Base-by-base conservation (phyloP, 2,329 filamentous ascomycete genomes). In the Penicillium expansum region DNA sequence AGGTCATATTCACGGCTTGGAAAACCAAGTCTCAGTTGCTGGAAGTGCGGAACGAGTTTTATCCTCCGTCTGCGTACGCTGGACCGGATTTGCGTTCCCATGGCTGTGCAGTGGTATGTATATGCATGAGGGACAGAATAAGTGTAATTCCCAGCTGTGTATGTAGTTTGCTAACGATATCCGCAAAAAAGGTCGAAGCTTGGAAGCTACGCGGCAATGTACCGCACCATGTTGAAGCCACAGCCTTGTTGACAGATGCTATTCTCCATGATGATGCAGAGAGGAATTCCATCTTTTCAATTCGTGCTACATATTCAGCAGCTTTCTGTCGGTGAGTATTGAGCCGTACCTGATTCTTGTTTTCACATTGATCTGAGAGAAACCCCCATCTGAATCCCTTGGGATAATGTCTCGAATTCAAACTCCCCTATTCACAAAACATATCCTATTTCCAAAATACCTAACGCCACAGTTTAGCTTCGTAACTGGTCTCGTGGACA, bases 121-220 rank as follows among this genome's bases (percentile, higher is more conserved):
- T 51, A 39, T 42, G 24, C 48, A 42, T 41, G 13, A 35, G 11
- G 9, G 30, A n/a, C 20, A 47, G 18, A 42, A 22, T 50, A 1
- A 22, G 5, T 14, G 16, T 27, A 13, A 5, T 39, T 2, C 11
- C 20, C n/a, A 20, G 16, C 11, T 20, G 22, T 39, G 8, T 10
- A 37, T 18, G 22, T 20, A 5, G 33, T 30, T 50, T 37, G n/a
- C 38, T 55, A 37, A 50, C 24, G 14, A 32, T 49, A 3, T 42
- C 18, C 18, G 16, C 5, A 32, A 48, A 14, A n/a, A 55, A 78
- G 77, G 74, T 79, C n/a, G 71, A 67, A 55, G 72, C 70, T 2
- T 79, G 77, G 77, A 78, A 79, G 56, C 44, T 77, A 22, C 73
- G 76, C 37, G 76, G 76, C 18, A 76, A 74, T 61, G 67, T 79